phyloP scores from a whole-genome alignment of 805 yeast genomes.

The Ogataea pini region DNA sequence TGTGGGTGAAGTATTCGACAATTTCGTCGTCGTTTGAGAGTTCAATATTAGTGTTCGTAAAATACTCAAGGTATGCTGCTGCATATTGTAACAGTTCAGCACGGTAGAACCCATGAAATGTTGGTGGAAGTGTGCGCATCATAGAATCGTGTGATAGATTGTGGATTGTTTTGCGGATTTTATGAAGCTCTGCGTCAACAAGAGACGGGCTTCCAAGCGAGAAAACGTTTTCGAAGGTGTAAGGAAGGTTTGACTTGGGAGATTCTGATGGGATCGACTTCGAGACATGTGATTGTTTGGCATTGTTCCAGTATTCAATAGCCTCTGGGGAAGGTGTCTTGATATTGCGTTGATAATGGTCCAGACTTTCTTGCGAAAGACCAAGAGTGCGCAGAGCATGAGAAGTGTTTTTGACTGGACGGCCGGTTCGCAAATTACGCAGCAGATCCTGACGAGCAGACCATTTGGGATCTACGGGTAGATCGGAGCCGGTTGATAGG shows the following conservation, averaged over 20 bases:
- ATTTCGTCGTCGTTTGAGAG: not conserved
- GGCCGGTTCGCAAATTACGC: slow-evolving; percentile 1
- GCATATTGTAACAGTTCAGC: not conserved
- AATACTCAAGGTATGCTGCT: not conserved
- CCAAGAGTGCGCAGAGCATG: not conserved
- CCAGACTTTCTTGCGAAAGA: not conserved
- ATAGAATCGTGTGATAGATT: not conserved
- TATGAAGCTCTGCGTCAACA: not conserved
- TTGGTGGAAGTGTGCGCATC: not conserved
- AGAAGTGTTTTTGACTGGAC: not conserved
- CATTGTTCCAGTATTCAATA: slow-evolving; percentile 7
- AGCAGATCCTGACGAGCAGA: slow-evolving; percentile 11
- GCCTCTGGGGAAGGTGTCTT: not conserved
- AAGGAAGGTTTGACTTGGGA: too few relatives aligned
- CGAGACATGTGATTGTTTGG: too few relatives aligned
- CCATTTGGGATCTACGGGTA: slow-evolving; percentile 12
- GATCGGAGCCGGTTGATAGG: not conserved
- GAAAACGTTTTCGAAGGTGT: not conserved
- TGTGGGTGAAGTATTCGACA: not conserved
- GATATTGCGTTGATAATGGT: slow-evolving; percentile 2
- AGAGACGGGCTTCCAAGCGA: not conserved
- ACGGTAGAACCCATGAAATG: not conserved
- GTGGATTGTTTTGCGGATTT: not conserved
- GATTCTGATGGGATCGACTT: too few relatives aligned
- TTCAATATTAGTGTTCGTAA: not conserved